These are phyloP conservation scores for Chytridiales sp. DNA, from an alignment of 371 early-diverging fungal species.

Conservation along the genomic window DNA sequence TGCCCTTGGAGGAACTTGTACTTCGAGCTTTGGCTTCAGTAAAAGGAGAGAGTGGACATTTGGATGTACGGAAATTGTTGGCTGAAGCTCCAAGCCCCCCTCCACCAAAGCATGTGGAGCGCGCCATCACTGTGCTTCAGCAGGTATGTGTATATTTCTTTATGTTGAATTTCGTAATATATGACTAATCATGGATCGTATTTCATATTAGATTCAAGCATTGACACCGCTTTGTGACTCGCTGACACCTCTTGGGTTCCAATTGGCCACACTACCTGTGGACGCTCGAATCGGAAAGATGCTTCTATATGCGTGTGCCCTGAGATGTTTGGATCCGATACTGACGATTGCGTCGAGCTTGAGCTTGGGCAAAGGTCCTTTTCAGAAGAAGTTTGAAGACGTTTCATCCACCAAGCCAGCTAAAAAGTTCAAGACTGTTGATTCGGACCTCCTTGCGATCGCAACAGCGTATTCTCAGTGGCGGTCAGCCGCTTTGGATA, in stretches of 20 bases:
- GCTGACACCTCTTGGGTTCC: constrained; percentile 29
- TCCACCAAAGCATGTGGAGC: constrained; percentile 29
- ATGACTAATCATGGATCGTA: neutral
- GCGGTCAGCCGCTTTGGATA: neutral
- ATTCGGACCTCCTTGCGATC: constrained; percentile 33
- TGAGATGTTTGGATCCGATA: constrained; percentile 36
- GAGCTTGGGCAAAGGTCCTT: constrained; percentile 29
- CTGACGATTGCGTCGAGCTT: constrained; percentile 32
- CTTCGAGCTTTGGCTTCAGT: constrained; percentile 33
- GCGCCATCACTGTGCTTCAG: constrained; percentile 20
- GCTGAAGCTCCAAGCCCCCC: constrained; percentile 30
- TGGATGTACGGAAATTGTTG: constrained; percentile 23
- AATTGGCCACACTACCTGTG: constrained; percentile 26
- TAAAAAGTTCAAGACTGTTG: constrained; percentile 10
- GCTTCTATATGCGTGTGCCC: constrained; percentile 26
- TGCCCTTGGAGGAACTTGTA: constrained; percentile 75
- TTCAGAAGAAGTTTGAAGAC: constrained; percentile 23
- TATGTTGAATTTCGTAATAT: neutral
- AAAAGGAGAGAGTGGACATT: too few relatives aligned
- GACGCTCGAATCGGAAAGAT: constrained; percentile 37
- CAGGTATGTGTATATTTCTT: constrained; percentile 6
- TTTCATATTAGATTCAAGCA: constrained; percentile 22
- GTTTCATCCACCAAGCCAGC: neutral
- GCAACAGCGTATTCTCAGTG: constrained; percentile 26
- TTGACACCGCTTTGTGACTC: constrained; percentile 6